Base-by-base conservation (phyloP, 305 asterid species). In the Fraxinus xanthoxyloides region DNA sequence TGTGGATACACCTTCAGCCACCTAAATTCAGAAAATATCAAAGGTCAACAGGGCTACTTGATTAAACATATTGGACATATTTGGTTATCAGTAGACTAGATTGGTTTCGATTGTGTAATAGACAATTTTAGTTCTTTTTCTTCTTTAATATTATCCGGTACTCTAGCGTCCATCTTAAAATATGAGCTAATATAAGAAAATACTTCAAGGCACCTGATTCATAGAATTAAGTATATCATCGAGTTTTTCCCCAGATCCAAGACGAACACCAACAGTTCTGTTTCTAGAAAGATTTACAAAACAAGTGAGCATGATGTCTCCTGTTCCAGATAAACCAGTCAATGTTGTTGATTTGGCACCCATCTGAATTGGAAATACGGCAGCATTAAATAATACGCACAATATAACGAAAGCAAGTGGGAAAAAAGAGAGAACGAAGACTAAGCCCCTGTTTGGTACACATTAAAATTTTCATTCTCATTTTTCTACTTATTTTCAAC, bases 281-380 rank as follows among this genome's bases (percentile, higher is more conserved):
- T 94, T 94, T 90, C 98, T 90, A 75, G 98, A 94, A 86, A 94
- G 98, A 80, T 83, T 93, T 72, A 94, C 98, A 38, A 94, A 94
- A 82, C 98, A 94, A 61, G 98, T 94, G 82, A 94, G 98, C 98
- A 93, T 94, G 79, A 94, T 91, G 88, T 94, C 98, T 72, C 98
- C 98, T 5, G 90, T 90, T 79, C 98, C 98, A 67, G 98, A 92
- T 82, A 94, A 87, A 67, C 98, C 98, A 19, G 96, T 90, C 81
- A 94, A 78, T 28, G 98, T 94, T 13, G 98, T 93, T 35, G 98
- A 90, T 77, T 94, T 94, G 40, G 92, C 98, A 75, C 98, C 98
- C 98, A 94, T 94, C 98, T 94, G 91, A 83, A 87, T 75, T 46
- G 76, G 79, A 81, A 83, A 82, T 35, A 17, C 28, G 80, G 56